Base-by-base conservation (phyloP, 352 stramenopile species). In the Phytopythium montanum region DNA sequence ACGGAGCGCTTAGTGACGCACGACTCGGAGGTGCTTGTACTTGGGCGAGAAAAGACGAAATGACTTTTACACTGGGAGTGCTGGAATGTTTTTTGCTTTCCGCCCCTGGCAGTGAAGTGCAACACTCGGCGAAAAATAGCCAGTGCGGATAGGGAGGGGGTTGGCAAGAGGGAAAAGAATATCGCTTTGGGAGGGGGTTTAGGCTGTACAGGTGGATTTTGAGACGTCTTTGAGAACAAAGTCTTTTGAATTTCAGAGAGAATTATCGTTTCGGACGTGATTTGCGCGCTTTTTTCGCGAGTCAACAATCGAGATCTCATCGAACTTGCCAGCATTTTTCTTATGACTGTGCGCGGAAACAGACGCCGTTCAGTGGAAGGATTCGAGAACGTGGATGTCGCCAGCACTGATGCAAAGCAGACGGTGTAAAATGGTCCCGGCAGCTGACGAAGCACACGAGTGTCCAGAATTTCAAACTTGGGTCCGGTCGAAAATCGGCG, bases 121-220 rank as follows among this genome's bases (percentile, higher is more conserved):
- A 51, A 51, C 44, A 13, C 18, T 51, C 23, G 2, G 44, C 44
- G 44, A 33, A 51, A 51, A 51, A 33, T 51, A 51, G 44, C 44
- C 44, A 51, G 44, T 51, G 44, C 44, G 44, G 25, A 51, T 33
- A 33, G 25, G 25, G 9, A n/a, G n/a, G n/a, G n/a, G 21, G 42
- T 13, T 18, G 21, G 49, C 62, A 60, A 21, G 44, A 60, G 56
- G 48, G 52, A 54, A 51, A 0, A 6, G 55, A 0, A 6, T 2
- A 51, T 51, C 44, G 44, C 23, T 21, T 51, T 29, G 23, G 25
- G 29, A 10, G 18, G 44, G 44, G 44, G 21, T 33, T 51, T 12
- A 33, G 29, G 21, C 39, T 13, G 39, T 26, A 5, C 16, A 44
- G 38, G 39, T 25, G 39, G 19, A 45, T 21, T 25, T n/a, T 25